Evolutionary conservation across 208 protist genomes (phyloP).

Genomic region (Phytomonas serpens): DNA sequence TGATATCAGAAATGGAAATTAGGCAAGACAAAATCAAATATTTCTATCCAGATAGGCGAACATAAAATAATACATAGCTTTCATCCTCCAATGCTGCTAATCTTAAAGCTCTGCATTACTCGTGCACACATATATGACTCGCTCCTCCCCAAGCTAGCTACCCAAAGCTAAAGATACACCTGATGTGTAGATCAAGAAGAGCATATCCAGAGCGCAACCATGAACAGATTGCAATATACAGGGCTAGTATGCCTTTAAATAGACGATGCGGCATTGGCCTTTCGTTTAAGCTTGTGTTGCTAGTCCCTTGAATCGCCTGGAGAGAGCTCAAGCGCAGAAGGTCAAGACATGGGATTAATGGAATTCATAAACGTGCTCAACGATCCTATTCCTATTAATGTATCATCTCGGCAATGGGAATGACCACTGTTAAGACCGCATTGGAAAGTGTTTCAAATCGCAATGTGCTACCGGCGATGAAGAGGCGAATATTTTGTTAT

Average conservation of each 20-base stretch:
- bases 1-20: conserved; percentile 1
- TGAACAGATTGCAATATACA: neutral
- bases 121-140: neutral
- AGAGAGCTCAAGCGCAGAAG: neutral
- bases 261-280: neutral
- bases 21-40: conserved; percentile 4
- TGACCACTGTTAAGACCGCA: neutral
- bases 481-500: neutral
- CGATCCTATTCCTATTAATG: neutral
- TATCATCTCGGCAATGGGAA: neutral
- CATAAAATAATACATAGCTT: neutral
- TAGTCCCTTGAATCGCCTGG: neutral
- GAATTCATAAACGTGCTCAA: neutral
- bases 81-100: neutral
- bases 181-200: neutral
- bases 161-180: neutral
- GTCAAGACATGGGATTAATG: neutral
- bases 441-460: neutral
- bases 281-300: neutral
- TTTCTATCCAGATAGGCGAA: neutral
- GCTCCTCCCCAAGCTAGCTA: neutral
- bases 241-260: neutral
- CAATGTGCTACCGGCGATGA: neutral
- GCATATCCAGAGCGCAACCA: neutral
- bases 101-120: neutral